Conservation (phyloP, 2,329 filamentous ascomycete species). For the Colletotrichum cuscutae region DNA sequence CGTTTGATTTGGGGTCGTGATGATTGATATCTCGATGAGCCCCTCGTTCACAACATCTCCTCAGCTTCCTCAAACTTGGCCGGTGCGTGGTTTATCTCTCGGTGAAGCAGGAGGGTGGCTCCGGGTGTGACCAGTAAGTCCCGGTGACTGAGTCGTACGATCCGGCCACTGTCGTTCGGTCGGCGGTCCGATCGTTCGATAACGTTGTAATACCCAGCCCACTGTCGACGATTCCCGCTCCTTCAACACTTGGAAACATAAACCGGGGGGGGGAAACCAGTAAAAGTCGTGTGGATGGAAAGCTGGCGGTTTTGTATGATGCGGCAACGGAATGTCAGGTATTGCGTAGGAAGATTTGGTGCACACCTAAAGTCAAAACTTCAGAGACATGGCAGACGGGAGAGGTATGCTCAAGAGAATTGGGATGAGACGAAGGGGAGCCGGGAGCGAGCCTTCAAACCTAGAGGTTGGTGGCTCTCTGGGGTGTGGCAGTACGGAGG, state of each 20-base stretch:
- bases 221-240: conserved; percentile 11
- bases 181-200: conserved; percentile 34
- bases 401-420: conserved; percentile 32
- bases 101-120: not conserved
- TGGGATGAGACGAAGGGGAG: conserved; percentile 35
- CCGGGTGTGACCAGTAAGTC: conserved; percentile 17
- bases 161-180: conserved; percentile 28
- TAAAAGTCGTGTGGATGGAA: not conserved
- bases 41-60: conserved; percentile 19
- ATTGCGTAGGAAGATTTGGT: conserved; percentile 20
- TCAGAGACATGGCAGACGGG: conserved; percentile 26
- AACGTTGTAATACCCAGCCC: conserved; percentile 21
- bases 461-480: conserved; percentile 27
- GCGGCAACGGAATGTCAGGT: conserved; percentile 12
- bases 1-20: not conserved
- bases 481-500: not conserved
- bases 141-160: conserved; percentile 32
- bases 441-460: conserved; percentile 34
- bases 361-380: conserved; percentile 27
- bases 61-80: conserved; percentile 3
- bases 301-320: conserved; percentile 27
- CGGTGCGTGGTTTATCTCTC: conserved; percentile 8
- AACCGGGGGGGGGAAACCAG: not conserved
- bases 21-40: conserved; percentile 1
- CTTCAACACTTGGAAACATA: not conserved